Conservation (phyloP, 176 grass and related monocot species). For the Oryza brachyantha region DNA sequence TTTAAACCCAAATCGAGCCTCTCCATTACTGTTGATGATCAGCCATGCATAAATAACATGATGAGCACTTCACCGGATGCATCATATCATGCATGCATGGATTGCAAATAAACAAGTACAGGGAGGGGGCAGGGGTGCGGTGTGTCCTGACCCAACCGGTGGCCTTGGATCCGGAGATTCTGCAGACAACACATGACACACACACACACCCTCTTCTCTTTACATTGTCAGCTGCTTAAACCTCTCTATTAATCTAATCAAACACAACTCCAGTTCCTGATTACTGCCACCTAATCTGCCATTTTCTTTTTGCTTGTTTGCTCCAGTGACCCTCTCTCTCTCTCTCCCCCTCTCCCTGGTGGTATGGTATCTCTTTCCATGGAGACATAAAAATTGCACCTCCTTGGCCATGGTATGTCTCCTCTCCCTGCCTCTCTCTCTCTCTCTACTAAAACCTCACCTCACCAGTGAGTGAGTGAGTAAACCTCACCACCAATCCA, state of each 20-base stretch:
- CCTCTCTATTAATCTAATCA: background rate
- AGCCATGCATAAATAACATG: background rate
- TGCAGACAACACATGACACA: constrained; percentile 42
- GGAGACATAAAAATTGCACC: constrained; percentile 29
- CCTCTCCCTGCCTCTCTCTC: too few species aligned
- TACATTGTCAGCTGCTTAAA: constrained; percentile 34
- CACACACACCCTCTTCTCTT: constrained; percentile 6
- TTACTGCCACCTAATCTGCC: constrained; percentile 35
- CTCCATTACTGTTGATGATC: background rate
- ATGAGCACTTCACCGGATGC: background rate
- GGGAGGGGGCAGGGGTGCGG: constrained; percentile 29
- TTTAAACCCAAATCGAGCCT: constrained; percentile 30
- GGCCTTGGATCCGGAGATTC: constrained; percentile 87
- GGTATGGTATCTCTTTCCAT: background rate
- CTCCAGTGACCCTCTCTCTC: background rate
- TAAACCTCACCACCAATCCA: constrained; percentile 39
- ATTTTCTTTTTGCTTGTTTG: constrained; percentile 37
- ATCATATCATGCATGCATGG: background rate
- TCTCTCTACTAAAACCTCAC: constrained; percentile 38
- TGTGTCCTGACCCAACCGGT: constrained; percentile 48
- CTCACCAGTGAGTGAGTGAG: constrained; percentile 25
- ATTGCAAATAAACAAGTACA: constrained; percentile 32
- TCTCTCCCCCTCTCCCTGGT: too few species aligned
- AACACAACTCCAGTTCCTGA: background rate
- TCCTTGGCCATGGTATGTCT: constrained; percentile 4